Percentiles rank a stretch among this genome's conserved stretches.
Evolutionary conservation across 2,329 filamentous ascomycete genomes (phyloP).

Genomic region (Penicillium oxalicum): DNA sequence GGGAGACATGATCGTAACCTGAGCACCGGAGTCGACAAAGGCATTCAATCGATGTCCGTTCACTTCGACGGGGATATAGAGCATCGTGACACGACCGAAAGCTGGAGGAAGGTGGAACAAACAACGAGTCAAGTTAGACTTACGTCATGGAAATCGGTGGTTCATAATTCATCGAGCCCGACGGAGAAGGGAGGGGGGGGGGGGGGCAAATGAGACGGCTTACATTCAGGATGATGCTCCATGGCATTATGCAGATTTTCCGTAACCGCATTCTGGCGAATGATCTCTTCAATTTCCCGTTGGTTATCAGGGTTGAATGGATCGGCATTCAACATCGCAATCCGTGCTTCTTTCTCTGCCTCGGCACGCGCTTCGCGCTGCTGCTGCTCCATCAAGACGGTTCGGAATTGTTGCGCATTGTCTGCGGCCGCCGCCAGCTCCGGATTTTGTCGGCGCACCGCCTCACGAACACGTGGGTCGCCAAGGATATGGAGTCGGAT

Average conservation of each 20-base stretch:
- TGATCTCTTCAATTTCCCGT: conserved; percentile 90
- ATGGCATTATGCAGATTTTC: conserved; percentile 95
- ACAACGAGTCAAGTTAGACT: not conserved
- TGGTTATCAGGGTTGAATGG: conserved; percentile 93
- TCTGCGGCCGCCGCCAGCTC: conserved; percentile 71
- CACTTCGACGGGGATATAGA: conserved; percentile 93
- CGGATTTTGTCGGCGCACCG: conserved; percentile 66
- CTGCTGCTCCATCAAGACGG: conserved; percentile 62
- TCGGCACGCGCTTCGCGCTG: conserved; percentile 67
- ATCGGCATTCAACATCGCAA: conserved; percentile 81
- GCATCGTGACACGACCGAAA: conserved; percentile 90
- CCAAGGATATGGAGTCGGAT: conserved; percentile 77
- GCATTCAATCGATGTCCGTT: conserved; percentile 91
- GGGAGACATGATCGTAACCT: conserved; percentile 98
- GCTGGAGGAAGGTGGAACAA: conserved; percentile 48
- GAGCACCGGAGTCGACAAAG: conserved; percentile 92
- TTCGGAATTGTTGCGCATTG: conserved; percentile 68
- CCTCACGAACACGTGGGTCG: conserved; percentile 64
- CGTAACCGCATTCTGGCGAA: conserved; percentile 86
- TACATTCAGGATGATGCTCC: conserved; percentile 95
- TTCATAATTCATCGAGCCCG: not conserved
- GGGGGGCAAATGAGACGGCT: conserved; percentile 22
- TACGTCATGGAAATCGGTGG: not conserved
- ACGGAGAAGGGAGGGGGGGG: not conserved
- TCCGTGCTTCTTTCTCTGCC: conserved; percentile 71